These are phyloP conservation scores for Debaryomyces psychrophilus DNA, from an alignment of 1,139 yeast species.

Conservation along the genomic window DNA sequence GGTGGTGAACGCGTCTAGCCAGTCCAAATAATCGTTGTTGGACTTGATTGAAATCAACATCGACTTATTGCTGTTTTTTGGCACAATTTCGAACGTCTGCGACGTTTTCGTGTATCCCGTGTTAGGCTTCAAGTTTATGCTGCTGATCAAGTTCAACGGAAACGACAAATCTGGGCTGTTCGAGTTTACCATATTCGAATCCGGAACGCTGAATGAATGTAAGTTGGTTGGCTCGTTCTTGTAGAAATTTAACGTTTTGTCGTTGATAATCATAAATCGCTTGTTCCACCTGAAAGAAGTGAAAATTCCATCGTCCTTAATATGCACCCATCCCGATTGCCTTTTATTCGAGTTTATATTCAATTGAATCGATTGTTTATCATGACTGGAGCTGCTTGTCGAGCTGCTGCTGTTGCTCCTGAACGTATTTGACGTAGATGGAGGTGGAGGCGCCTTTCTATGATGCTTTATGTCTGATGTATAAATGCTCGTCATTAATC, in stretches of 20 bases:
- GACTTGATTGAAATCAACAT: constrained; percentile 75
- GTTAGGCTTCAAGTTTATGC: constrained; percentile 43
- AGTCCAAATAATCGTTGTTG: constrained; percentile 79
- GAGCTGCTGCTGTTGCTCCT: constrained; percentile 11
- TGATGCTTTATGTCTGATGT: constrained; percentile 49
- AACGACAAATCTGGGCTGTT: constrained; percentile 43
- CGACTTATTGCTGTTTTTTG: constrained; percentile 60
- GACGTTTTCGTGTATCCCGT: constrained; percentile 61
- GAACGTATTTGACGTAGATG: constrained; percentile 15
- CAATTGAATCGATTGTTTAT: constrained; percentile 20
- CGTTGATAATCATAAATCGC: constrained; percentile 76
- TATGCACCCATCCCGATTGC: constrained; percentile 80
- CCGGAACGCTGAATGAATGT: constrained; percentile 12
- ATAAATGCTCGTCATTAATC: constrained; percentile 49
- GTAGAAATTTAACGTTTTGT: constrained; percentile 73
- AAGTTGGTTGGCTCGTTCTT: constrained; percentile 56
- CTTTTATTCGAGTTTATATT: constrained; percentile 35
- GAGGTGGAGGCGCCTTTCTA: constrained; percentile 53
- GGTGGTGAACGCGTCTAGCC: constrained; percentile 89
- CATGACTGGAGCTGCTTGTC: constrained; percentile 11
- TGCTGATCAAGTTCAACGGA: constrained; percentile 43
- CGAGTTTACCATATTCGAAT: constrained; percentile 13
- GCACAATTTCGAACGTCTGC: constrained; percentile 77
- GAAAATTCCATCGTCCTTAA: constrained; percentile 84
- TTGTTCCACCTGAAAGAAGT: constrained; percentile 92